Evolutionary conservation across 176 grass and related monocot species (phyloP).

Genomic region (Stipa capillata): DNA sequence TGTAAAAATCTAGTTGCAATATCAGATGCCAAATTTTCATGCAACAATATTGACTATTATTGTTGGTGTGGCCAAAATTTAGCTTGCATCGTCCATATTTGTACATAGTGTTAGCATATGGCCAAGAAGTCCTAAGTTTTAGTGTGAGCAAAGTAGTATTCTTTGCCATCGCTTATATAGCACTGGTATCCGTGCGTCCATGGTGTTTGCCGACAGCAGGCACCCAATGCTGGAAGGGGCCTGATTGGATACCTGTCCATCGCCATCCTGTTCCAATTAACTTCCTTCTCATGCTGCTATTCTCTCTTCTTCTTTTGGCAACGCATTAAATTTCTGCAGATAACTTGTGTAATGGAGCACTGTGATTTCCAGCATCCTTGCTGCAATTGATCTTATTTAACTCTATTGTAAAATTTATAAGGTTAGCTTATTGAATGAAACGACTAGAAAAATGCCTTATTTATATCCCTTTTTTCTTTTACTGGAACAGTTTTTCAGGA

Average conservation of each 20-base stretch:
- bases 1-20: neutral
- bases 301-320: neutral
- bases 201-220: neutral
- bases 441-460: neutral
- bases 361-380: neutral
- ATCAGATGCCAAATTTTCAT: neutral
- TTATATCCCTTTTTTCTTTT: neutral
- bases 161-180: neutral
- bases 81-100: neutral
- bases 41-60: neutral
- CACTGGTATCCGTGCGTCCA: neutral
- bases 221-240: neutral
- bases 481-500: slow-evolving; percentile 56
- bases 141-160: neutral
- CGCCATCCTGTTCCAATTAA: neutral
- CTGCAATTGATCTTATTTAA: neutral
- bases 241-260: neutral
- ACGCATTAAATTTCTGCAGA: neutral
- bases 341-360: neutral
- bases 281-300: neutral
- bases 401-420: neutral
- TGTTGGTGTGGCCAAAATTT: neutral
- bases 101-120: neutral
- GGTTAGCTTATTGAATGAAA: neutral
- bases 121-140: neutral